Base-by-base conservation (phyloP, 2,329 filamentous ascomycete species). In the Uncinocarpus reesii region DNA sequence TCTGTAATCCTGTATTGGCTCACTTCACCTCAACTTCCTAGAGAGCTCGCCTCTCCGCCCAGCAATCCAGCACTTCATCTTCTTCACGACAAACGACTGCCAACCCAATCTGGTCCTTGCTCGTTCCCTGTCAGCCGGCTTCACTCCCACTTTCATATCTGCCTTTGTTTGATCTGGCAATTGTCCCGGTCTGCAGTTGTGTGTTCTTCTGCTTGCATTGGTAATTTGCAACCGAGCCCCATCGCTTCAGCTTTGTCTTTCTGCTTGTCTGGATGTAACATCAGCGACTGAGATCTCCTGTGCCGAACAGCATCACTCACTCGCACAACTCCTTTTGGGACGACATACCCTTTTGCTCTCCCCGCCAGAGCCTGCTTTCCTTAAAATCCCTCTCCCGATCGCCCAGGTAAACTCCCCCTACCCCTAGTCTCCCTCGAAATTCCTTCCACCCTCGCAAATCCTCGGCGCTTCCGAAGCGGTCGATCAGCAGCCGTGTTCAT, bases 241-340 rank as follows among this genome's bases (percentile, higher is more conserved):
- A 13, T 29, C 42, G 8, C 24, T 42, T 35, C 29, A 26, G 16
- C 29, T 20, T 35, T 13, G 13, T 15, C 16, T 37, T 26, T 45
- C 42, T 45, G 31, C 42, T 8, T 45, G 16, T 43, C 40, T 44
- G 29, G 42, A 45, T 36, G 42, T 45, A 45, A 37, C 42, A 37
- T 45, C 32, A 18, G 20, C 21, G 10, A 45, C 34, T 23, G 16
- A 34, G 13, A n/a, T 16, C 18, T 20, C 7, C 21, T 18, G 32
- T 26, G 42, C 34, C 7, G 32, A 45, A 32, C 28, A 34, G 4
- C 42, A 45, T 31, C 16, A 16, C 29, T 45, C 31, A 36, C 32
- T 21, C 42, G 11, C 18, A 36, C 42, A 24, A 23, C 42, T 36
- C 28, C 20, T 8, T 36, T 15, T 5, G 18, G 20, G 18, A 11